Evolutionary conservation across 2,329 filamentous ascomycete genomes (phyloP), one percentile per base, ranked within the genome.

Genomic region (Neonectria ditissima): DNA sequence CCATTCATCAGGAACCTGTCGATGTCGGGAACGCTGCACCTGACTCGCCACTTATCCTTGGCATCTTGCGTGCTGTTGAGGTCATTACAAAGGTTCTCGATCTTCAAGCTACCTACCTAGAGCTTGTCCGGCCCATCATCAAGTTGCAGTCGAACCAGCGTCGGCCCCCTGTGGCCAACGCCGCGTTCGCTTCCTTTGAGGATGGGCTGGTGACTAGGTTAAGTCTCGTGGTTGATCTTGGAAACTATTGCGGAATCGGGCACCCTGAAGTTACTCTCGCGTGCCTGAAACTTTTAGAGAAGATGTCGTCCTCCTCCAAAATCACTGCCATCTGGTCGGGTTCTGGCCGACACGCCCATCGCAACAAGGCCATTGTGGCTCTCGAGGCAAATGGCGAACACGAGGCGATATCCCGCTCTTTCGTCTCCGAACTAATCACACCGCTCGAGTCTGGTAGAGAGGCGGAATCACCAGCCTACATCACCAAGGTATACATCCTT

Each of bases 301-400:
- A 92, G 76, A 87, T 99, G 65, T 93, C 94, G 0, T 91, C 91
- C 9, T 97, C 95, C 1, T 86, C 89, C 44, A 96, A 91, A 74
- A 88, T 97, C 55, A 90, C 92, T 50, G 89, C 91, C 13, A 87
- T 88, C 16, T 91, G 91, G 79, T 80, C 80, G 16, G 89, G 87
- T 1, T 84, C 89, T 58, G 84, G 84, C 11, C 86, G 87, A 61
- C 86, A 88, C 70, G 83, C 86, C 51, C 86, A 91, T 75, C 88
- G 92, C 62, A 94, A 95, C 81, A 92, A 94, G 77, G 91, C 94
- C 22, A 92, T 97, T 55, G 92, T 94, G 62, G 91, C 94, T n/a
- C 83, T 99, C 55, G 93, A 97, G 73, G 90, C 91, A 51, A 89
- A 94, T 69, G 89, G 92, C 44, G 91, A 95, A 73, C 86, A 93